These are phyloP conservation scores for Epichloe glyceriae DNA, from an alignment of 2,329 filamentous ascomycete species.

Conservation along the genomic window DNA sequence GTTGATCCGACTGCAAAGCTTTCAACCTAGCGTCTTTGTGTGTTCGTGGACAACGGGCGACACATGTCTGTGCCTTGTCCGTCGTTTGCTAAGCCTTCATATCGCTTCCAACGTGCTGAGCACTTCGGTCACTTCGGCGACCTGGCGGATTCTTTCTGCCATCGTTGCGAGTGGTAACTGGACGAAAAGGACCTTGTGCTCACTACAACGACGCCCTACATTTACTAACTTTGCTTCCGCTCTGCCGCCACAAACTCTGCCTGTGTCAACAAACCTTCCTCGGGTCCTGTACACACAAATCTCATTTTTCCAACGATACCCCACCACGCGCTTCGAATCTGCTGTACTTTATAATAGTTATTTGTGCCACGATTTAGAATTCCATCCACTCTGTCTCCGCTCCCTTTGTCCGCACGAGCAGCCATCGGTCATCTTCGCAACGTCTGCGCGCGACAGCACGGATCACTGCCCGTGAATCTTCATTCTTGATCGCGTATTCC, in stretches of 20 bases:
- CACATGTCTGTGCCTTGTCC: not conserved
- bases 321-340: not conserved
- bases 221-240: not conserved
- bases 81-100: not conserved
- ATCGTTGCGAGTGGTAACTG: not conserved
- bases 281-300: not conserved
- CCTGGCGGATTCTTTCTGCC: not conserved
- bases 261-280: not conserved
- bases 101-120: not conserved
- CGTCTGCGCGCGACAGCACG: not conserved
- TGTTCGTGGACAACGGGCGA: not conserved
- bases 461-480: not conserved
- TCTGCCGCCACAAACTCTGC: conserved; percentile 1
- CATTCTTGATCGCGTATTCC: not conserved
- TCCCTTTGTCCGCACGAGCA: not conserved
- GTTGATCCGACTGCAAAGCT: not conserved
- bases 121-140: not conserved
- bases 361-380: not conserved
- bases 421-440: not conserved
- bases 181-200: not conserved
- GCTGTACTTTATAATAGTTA: not conserved
- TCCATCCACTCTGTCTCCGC: not conserved
- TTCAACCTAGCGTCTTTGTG: not conserved
- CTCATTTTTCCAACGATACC: not conserved
- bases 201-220: not conserved